phyloP scores from a whole-genome alignment of 2,329 filamentous ascomycete species.

The Ilyonectria mors-panacis region DNA sequence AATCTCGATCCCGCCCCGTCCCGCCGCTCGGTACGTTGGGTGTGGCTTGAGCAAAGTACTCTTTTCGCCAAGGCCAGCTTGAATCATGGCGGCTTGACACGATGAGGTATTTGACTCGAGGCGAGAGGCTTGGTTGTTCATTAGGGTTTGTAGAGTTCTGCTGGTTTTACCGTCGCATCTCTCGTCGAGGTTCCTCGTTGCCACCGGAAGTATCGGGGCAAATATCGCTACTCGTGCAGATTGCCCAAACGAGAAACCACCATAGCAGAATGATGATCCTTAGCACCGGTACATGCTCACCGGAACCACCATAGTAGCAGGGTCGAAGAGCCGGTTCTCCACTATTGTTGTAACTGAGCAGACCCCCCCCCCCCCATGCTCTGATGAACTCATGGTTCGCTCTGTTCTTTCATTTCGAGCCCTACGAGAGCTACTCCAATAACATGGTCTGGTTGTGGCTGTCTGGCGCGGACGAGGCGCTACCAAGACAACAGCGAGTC shows the following conservation, averaged over 20 bases:
- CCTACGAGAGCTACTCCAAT: not conserved
- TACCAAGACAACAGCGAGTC: slow-evolving; percentile 3
- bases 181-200: not conserved
- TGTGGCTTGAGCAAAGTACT: slow-evolving; percentile 16
- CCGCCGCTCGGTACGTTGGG: slow-evolving; percentile 21
- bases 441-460: not conserved
- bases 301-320: not conserved
- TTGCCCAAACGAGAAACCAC: not conserved
- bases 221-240: not conserved
- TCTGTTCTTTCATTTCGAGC: not conserved
- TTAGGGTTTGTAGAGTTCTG: not conserved
- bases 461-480: not conserved
- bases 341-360: slow-evolving; percentile 22
- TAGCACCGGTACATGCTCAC: slow-evolving; percentile 9
- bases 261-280: not conserved
- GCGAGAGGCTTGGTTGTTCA: not conserved
- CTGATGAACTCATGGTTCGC: slow-evolving; percentile 7
- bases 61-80: slow-evolving; percentile 10
- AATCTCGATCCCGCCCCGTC: slow-evolving; percentile 26
- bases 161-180: not conserved
- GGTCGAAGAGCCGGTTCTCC: slow-evolving; percentile 24
- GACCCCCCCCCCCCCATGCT: slow-evolving; percentile 20
- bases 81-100: slow-evolving; percentile 4
- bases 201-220: not conserved
- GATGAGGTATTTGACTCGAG: slow-evolving; percentile 16